These are phyloP conservation scores for Arthrobotrys musiformis DNA, from an alignment of 2,329 filamentous ascomycete species.

Conservation along the genomic window DNA sequence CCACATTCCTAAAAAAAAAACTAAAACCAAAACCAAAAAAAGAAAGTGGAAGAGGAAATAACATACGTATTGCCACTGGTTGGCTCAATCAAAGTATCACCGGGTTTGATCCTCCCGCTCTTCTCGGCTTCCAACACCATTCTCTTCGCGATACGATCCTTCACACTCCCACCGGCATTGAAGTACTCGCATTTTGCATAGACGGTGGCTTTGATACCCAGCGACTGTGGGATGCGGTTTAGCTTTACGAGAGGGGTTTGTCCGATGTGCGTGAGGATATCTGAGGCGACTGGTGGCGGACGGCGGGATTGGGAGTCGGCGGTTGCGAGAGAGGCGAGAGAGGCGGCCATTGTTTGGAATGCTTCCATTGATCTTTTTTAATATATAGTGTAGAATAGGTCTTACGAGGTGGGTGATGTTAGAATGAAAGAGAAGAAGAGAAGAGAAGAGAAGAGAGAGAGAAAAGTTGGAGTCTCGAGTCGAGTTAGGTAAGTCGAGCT, in stretches of 20 bases:
- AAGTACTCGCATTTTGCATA: conserved; percentile 94
- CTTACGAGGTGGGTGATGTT: neutral
- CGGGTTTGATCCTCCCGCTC: conserved; percentile 91
- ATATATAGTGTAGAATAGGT: neutral
- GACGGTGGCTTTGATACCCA: conserved; percentile 87
- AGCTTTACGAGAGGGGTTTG: conserved; percentile 95
- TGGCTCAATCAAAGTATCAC: conserved; percentile 96
- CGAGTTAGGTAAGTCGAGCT: neutral
- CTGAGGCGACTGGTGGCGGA: conserved; percentile 61
- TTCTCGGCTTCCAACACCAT: conserved; percentile 98
- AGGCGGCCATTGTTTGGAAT: conserved; percentile 46
- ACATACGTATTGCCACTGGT: conserved; percentile 89
- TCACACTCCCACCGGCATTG: conserved; percentile 92
- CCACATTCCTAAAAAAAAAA: neutral
- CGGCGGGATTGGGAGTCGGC: conserved; percentile 61
- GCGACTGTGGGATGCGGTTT: conserved; percentile 89
- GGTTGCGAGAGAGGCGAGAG: conserved; percentile 26
- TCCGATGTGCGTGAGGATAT: conserved; percentile 70
- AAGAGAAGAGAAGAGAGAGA: neutral
- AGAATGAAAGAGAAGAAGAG: neutral
- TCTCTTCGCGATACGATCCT: conserved; percentile 92
- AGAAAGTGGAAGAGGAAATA: neutral
- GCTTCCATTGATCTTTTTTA: conserved; percentile 24
- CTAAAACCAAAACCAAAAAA: neutral
- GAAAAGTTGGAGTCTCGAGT: neutral